A percentile compares a stretch with the other conserved stretches of the same genome.
Evolutionary conservation across 306 rosid genomes (phyloP).

Genomic region (Citrullus amarus): DNA sequence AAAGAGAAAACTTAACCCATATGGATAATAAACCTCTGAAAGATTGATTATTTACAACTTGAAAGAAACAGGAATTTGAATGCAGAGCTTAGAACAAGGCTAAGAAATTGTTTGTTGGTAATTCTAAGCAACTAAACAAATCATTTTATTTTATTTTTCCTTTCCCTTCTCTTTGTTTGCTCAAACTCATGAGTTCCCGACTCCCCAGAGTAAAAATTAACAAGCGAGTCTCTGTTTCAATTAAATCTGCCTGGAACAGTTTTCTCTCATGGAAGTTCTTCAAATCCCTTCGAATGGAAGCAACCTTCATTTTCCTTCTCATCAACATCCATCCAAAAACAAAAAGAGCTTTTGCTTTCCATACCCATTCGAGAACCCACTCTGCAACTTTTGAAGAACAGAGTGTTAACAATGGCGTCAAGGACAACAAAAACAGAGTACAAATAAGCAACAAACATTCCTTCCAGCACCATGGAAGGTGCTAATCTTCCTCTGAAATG

Average conservation of each 20-base stretch:
- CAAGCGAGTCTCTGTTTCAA: neutral
- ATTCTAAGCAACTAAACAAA: neutral
- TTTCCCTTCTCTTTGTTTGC: neutral
- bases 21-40: neutral
- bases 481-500: conserved; percentile 20
- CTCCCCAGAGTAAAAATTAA: neutral
- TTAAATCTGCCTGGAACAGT: neutral
- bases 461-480: conserved; percentile 40
- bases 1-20: neutral
- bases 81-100: neutral
- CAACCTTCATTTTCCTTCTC: conserved; percentile 23
- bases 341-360: conserved; percentile 9
- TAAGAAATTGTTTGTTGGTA: neutral
- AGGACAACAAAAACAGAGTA: conserved; percentile 63
- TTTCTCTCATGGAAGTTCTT: conserved; percentile 1
- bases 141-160: neutral
- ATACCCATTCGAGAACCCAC: conserved; percentile 11
- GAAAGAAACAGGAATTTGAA: neutral
- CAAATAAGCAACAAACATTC: conserved; percentile 57
- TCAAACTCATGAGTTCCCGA: neutral
- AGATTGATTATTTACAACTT: neutral
- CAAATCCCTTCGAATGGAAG: conserved; percentile 6
- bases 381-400: conserved; percentile 55
- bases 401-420: conserved; percentile 55
- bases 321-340: conserved; percentile 15